phyloP scores from a whole-genome alignment of 2,329 filamentous ascomycete species.

The Juglanconis juglandina region DNA sequence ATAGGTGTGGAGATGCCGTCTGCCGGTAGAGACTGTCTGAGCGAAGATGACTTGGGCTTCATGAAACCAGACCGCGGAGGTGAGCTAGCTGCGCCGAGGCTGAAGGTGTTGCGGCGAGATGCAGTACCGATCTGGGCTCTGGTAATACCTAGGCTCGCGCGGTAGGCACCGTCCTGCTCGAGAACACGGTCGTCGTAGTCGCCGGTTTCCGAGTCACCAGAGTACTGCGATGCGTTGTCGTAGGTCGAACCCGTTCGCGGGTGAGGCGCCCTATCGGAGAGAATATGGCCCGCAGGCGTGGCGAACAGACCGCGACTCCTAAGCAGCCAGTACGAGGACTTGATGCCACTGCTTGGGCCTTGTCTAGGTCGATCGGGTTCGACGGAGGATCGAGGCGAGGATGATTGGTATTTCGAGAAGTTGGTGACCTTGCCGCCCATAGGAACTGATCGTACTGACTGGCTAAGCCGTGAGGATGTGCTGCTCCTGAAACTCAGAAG shows the following conservation, averaged over 20 bases:
- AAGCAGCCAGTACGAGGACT: slow-evolving; percentile 18
- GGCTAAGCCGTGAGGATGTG: slow-evolving; percentile 16
- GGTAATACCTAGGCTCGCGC: slow-evolving; percentile 14
- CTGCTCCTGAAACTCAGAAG: slow-evolving; percentile 18
- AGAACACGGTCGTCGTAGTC: slow-evolving; percentile 16
- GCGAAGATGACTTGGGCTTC: background rate
- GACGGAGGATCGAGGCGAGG: slow-evolving; percentile 16
- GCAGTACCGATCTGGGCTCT: background rate
- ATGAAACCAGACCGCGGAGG: slow-evolving; percentile 11
- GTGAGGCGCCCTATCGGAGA: slow-evolving; percentile 15
- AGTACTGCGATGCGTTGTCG: slow-evolving; percentile 15
- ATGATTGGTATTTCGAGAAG: slow-evolving; percentile 17
- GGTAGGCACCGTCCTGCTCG: slow-evolving; percentile 17
- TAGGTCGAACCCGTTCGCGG: background rate
- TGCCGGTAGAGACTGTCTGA: slow-evolving; percentile 13
- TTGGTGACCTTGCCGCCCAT: slow-evolving; percentile 15
- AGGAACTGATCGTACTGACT: slow-evolving; percentile 14
- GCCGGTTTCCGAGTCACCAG: slow-evolving; percentile 14
- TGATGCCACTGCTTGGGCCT: slow-evolving; percentile 15
- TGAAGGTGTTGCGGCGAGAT: slow-evolving; percentile 10
- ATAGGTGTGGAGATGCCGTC: slow-evolving; percentile 6
- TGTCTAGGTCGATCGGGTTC: slow-evolving; percentile 12
- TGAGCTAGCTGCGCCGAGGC: slow-evolving; percentile 10
- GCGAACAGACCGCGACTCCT: slow-evolving; percentile 15
- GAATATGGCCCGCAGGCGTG: slow-evolving; percentile 15